These are phyloP conservation scores for Carex cristatella DNA, from an alignment of 176 grass and related monocot species.

Conservation along the genomic window DNA sequence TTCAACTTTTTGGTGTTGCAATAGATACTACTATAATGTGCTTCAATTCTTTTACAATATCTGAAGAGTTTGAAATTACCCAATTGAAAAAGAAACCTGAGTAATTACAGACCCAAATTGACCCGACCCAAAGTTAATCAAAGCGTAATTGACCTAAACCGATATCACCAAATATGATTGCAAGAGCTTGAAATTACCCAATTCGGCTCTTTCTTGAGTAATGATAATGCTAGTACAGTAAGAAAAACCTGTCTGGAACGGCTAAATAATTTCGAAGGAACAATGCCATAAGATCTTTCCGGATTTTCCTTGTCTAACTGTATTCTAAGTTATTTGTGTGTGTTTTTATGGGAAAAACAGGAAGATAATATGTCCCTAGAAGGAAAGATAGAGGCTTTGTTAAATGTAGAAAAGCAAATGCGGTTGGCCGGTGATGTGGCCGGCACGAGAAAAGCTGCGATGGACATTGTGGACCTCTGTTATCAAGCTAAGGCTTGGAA, in stretches of 20 bases:
- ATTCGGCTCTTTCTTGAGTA: not conserved
- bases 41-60: no score
- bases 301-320: not conserved
- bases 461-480: conserved; percentile 93
- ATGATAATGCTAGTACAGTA: not conserved
- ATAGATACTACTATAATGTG: no score
- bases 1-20: no score
- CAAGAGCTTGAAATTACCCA: not conserved
- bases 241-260: not conserved
- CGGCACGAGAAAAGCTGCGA: conserved; percentile 74
- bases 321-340: not conserved
- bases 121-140: not conserved
- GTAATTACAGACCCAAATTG: not conserved
- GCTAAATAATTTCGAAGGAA: not conserved
- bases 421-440: conserved; percentile 71
- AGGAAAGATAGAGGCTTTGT: conserved; percentile 69
- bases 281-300: not conserved
- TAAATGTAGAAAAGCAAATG: conserved; percentile 95
- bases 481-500: conserved; percentile 79
- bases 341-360: conserved; percentile 33
- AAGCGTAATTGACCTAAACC: not conserved
- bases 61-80: not conserved
- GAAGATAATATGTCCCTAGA: conserved; percentile 55
- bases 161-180: not conserved
- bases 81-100: not conserved